phyloP scores from a whole-genome alignment of 495 filamentous ascomycete genomes.

The Cercophora scortea region DNA sequence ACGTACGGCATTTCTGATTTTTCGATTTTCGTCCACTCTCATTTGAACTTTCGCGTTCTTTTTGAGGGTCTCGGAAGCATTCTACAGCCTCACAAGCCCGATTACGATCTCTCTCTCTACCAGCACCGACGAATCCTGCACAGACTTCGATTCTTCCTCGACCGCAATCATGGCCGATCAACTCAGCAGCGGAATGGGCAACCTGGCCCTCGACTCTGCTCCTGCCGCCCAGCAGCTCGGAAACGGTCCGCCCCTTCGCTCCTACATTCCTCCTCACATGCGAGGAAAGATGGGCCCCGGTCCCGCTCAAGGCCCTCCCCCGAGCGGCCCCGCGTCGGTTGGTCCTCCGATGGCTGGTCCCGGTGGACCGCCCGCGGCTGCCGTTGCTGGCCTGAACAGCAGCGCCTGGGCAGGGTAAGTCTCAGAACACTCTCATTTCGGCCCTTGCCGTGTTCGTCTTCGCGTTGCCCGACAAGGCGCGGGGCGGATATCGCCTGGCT shows the following conservation, averaged over 20 bases:
- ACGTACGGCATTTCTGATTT: background rate
- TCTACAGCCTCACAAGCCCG: constrained; percentile 5
- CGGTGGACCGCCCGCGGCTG: constrained; percentile 24
- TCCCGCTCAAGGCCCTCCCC: constrained; percentile 23
- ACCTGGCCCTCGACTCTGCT: constrained; percentile 57
- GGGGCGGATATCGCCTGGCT: background rate
- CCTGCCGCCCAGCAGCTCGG: constrained; percentile 55
- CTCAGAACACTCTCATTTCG: background rate
- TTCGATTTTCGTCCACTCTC: constrained; percentile 17
- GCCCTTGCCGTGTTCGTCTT: background rate
- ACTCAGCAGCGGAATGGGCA: constrained; percentile 86
- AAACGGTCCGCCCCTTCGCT: constrained; percentile 45
- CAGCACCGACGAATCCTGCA: constrained; percentile 3
- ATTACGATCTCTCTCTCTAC: constrained; percentile 6
- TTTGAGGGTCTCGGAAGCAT: constrained; percentile 25
- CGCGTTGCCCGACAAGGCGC: too few species aligned
- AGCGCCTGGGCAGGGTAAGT: constrained; percentile 60
- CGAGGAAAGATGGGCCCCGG: constrained; percentile 49
- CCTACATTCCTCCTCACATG: constrained; percentile 96
- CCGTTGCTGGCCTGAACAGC: constrained; percentile 45
- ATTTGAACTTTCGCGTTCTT: constrained; percentile 32
- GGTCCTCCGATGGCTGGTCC: constrained; percentile 11
- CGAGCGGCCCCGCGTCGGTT: constrained; percentile 16
- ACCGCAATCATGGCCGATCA: constrained; percentile 76
- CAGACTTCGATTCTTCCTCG: background rate